These are phyloP conservation scores for Prunus padus DNA, from an alignment of 306 rosid species.

Conservation along the genomic window DNA sequence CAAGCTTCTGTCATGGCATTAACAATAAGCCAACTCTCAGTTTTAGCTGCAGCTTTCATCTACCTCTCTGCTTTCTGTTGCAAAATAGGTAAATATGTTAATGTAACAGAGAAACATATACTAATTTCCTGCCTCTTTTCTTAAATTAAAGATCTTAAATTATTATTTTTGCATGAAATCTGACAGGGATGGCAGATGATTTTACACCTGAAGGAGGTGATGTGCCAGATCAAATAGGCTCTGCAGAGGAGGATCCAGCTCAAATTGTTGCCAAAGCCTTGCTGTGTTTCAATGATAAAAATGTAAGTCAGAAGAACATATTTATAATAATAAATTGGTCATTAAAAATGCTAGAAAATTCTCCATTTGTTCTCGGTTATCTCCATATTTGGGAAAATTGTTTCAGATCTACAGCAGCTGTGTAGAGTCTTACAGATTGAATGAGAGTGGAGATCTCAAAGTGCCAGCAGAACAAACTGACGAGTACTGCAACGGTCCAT, in stretches of 20 bases:
- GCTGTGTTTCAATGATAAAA: constrained; percentile 73
- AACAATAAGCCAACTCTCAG: constrained; percentile 24
- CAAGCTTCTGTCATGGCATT: constrained; percentile 46
- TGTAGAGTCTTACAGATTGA: constrained; percentile 65
- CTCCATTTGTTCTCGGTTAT: neutral
- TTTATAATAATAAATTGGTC: neutral
- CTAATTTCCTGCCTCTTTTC: neutral
- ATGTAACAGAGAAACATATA: neutral
- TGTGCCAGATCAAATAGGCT: constrained; percentile 18
- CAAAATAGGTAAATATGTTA: constrained; percentile 37
- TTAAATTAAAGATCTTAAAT: too few species aligned
- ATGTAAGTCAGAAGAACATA: constrained; percentile 38
- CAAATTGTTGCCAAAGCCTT: constrained; percentile 69
- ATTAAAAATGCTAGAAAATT: neutral
- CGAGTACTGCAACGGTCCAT: constrained; percentile 67
- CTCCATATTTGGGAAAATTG: neutral
- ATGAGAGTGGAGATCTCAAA: constrained; percentile 50
- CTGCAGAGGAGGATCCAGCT: constrained; percentile 43
- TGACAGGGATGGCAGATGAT: constrained; percentile 50
- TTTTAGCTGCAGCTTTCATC: constrained; percentile 40
- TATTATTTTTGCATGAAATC: neutral
- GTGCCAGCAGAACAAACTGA: constrained; percentile 53
- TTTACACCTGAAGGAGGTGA: constrained; percentile 3
- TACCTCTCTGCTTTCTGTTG: constrained; percentile 29
- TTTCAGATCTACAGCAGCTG: constrained; percentile 70